These are phyloP conservation scores for Stagonosporopsis chrysanthemi DNA, from an alignment of 2,329 filamentous ascomycete species.

Conservation along the genomic window DNA sequence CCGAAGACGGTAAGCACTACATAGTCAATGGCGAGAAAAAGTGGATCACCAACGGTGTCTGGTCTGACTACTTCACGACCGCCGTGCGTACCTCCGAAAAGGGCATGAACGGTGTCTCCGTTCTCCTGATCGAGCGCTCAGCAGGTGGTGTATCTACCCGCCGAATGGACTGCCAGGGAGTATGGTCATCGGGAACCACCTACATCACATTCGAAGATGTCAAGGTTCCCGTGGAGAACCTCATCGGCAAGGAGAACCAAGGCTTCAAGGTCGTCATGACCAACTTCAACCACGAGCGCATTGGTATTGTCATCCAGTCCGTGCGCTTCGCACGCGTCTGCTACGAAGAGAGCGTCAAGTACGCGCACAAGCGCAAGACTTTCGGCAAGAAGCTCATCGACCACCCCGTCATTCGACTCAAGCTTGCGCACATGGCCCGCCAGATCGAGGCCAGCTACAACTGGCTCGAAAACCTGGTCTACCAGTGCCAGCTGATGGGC, in stretches of 20 bases:
- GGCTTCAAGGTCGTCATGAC: conserved; percentile 99
- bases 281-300: conserved; percentile 99
- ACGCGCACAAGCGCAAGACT: conserved; percentile 94
- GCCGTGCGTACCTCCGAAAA: conserved; percentile 87
- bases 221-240: conserved; percentile 98
- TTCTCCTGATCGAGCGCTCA: conserved; percentile 89
- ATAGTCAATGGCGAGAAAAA: conserved; percentile 99
- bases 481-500: conserved; percentile 90
- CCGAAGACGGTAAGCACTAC: conserved; percentile 96
- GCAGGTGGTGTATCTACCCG: conserved; percentile 87
- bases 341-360: conserved; percentile 96
- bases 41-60: conserved; percentile 99
- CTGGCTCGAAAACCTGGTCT: conserved; percentile 96
- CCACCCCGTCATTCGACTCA: conserved; percentile 95
- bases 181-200: conserved; percentile 93
- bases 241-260: conserved; percentile 97
- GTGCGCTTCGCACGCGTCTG: conserved; percentile 94
- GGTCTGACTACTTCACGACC: conserved; percentile 96
- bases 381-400: conserved; percentile 97
- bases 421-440: conserved; percentile 96
- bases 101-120: conserved; percentile 91
- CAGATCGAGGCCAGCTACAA: conserved; percentile 97
- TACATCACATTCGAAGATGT: conserved; percentile 99
- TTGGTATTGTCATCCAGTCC: conserved; percentile 98
- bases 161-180: conserved; percentile 92